Percentiles rank a stretch among this genome's conserved stretches.
Conservation (phyloP, 2,329 filamentous ascomycete species). For the Fusarium sp. region DNA sequence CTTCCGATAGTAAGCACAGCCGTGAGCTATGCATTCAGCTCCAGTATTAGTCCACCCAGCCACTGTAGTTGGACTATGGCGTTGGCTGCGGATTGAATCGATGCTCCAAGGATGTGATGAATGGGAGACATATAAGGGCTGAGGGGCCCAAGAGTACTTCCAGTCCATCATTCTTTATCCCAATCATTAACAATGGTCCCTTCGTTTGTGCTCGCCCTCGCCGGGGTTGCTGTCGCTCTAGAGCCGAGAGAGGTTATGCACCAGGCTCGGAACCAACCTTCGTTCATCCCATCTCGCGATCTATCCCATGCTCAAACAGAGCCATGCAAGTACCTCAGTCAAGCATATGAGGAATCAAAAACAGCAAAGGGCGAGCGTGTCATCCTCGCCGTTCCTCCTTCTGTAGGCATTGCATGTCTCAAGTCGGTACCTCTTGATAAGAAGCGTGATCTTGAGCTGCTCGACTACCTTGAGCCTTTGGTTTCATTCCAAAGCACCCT, state of each 20-base stretch:
- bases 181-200: constrained; percentile 30
- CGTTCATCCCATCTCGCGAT: constrained; percentile 31
- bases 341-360: constrained; percentile 27
- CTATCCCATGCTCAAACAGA: constrained; percentile 19
- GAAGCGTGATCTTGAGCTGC: constrained; percentile 38
- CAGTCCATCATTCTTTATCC: constrained; percentile 9
- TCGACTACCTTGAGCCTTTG: constrained; percentile 38
- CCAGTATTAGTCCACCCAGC: neutral
- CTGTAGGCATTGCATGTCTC: constrained; percentile 39
- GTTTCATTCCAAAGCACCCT: constrained; percentile 41
- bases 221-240: constrained; percentile 32
- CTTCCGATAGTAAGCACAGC: constrained; percentile 6
- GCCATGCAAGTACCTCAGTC: constrained; percentile 37
- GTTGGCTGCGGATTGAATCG: neutral
- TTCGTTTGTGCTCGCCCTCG: constrained; percentile 36
- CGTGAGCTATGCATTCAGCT: neutral
- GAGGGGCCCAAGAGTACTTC: constrained; percentile 1
- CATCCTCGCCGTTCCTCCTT: constrained; percentile 32
- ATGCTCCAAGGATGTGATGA: neutral
- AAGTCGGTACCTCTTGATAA: constrained; percentile 44
- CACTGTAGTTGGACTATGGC: neutral
- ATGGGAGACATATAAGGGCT: constrained; percentile 31
- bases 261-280: constrained; percentile 25
- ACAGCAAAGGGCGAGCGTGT: constrained; percentile 11
- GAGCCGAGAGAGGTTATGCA: constrained; percentile 41